Conservation (phyloP, 2,329 filamentous ascomycete genomes). For the Elsinoe perseae region DNA sequence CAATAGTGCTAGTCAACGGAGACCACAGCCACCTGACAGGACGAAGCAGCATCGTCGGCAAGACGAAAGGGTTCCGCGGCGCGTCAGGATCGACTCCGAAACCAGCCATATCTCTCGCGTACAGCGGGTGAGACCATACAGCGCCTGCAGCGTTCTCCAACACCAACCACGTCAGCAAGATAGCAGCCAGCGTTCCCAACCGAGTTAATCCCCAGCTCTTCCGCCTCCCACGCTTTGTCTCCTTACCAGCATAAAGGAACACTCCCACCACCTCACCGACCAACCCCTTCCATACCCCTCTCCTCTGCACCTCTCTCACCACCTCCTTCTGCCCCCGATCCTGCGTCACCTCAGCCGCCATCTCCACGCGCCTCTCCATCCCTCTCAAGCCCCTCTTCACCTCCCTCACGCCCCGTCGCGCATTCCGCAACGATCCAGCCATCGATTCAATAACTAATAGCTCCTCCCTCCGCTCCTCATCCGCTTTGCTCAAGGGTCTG, state of each 20-base stretch:
- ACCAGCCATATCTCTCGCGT: slow-evolving; percentile 42
- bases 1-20: slow-evolving; percentile 20
- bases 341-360: background rate
- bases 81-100: slow-evolving; percentile 46
- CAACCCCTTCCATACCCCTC: background rate
- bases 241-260: background rate
- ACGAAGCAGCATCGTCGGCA: slow-evolving; percentile 47
- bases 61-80: slow-evolving; percentile 48
- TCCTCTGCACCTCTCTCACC: background rate
- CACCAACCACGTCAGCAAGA: background rate
- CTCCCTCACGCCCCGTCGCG: slow-evolving; percentile 38
- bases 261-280: background rate
- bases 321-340: background rate
- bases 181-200: background rate
- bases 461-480: slow-evolving; percentile 38
- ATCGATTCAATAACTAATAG: slow-evolving; percentile 35
- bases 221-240: background rate
- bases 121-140: slow-evolving; percentile 44
- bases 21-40: slow-evolving; percentile 32
- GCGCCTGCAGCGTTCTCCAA: slow-evolving; percentile 24
- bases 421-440: slow-evolving; percentile 34
- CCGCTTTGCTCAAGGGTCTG: slow-evolving; percentile 29
- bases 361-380: slow-evolving; percentile 35
- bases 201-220: background rate
- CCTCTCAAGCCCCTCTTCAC: slow-evolving; percentile 36